These are phyloP conservation scores for Malassezia pachydermatis DNA, from an alignment of 1,284 basidiomycete species.

Conservation along the genomic window DNA sequence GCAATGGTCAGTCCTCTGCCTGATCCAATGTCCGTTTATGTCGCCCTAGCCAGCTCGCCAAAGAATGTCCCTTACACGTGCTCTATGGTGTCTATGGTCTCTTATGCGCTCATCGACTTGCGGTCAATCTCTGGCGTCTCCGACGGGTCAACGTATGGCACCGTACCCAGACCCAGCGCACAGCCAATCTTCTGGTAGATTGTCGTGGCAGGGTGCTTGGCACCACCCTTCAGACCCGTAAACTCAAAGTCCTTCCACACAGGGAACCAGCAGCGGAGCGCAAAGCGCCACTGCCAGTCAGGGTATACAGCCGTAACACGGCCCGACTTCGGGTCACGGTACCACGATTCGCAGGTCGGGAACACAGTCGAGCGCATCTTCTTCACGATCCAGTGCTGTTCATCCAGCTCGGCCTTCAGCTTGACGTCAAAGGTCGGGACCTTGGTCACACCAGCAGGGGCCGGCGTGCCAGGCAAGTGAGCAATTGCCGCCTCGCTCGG, in stretches of 20 bases:
- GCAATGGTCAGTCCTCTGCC: no score
- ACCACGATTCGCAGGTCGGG: conserved; percentile 36
- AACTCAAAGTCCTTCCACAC: conserved; percentile 34
- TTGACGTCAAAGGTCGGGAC: conserved; percentile 36
- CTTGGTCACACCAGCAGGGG: conserved; percentile 6
- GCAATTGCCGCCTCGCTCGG: conserved; percentile 23
- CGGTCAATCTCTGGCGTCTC: conserved; percentile 31
- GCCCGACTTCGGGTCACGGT: conserved; percentile 30
- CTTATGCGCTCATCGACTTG: conserved; percentile 24
- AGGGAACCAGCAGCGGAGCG: conserved; percentile 27
- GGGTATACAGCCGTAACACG: conserved; percentile 38
- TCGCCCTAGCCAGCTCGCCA: no score
- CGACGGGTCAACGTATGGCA: conserved; percentile 24
- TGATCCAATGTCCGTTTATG: no score
- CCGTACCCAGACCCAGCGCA: conserved; percentile 26
- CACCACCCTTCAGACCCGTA: conserved; percentile 21
- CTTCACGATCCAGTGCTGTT: conserved; percentile 40
- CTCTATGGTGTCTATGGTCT: no score
- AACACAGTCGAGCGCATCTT: conserved; percentile 34
- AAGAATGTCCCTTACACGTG: no score
- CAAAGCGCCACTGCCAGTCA: conserved; percentile 37
- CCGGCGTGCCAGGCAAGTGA: conserved; percentile 24
- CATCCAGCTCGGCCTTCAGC: conserved; percentile 33
- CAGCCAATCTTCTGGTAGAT: conserved; percentile 28
- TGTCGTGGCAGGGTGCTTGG: conserved; percentile 16